Conservation (phyloP, 1,284 basidiomycete species). For the Cutaneotrichosporon daszewskae region DNA sequence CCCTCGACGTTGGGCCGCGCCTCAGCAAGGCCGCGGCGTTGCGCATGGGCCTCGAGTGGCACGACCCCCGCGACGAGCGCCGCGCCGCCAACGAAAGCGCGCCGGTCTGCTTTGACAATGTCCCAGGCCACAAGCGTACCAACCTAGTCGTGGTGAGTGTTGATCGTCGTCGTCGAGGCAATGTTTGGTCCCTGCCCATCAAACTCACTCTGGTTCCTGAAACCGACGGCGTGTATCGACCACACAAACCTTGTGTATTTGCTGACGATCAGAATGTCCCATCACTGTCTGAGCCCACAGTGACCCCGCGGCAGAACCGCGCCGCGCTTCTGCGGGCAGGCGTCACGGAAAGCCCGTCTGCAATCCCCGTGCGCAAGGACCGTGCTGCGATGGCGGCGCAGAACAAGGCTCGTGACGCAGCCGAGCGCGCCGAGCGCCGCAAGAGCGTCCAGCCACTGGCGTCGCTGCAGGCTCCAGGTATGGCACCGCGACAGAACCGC, state of each 20-base stretch:
- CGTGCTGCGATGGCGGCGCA: conserved; percentile 21
- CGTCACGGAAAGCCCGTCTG: no score
- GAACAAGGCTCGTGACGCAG: conserved; percentile 26
- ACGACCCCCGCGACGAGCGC: conserved; percentile 17
- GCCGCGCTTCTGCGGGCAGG: conserved; percentile 16
- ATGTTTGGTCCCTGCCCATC: no score
- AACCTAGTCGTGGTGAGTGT: conserved; percentile 25
- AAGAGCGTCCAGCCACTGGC: conserved; percentile 29
- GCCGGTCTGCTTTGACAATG: conserved; percentile 16
- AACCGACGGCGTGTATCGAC: no score
- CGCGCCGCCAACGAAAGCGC: conserved; percentile 7
- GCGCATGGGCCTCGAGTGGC: conserved; percentile 32
- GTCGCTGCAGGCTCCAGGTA: conserved; percentile 15
- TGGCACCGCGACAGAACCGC: conserved; percentile 14
- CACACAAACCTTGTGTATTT: no score
- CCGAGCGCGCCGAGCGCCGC: conserved; percentile 27
- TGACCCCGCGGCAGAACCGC: conserved; percentile 23
- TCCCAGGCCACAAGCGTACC: conserved; percentile 29
- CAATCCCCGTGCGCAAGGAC: conserved; percentile 8
- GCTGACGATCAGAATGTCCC: conserved; percentile 23
- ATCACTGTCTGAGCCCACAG: conserved; percentile 26
- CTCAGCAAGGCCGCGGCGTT: conserved; percentile 35
- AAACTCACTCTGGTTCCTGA: no score
- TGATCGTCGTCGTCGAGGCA: no score
- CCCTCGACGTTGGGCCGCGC: conserved; percentile 22